Percentiles rank a stretch among this genome's conserved stretches.
Evolutionary conservation across 2,329 filamentous ascomycete species (phyloP).

Genomic region (Talaromyces funiculosus): DNA sequence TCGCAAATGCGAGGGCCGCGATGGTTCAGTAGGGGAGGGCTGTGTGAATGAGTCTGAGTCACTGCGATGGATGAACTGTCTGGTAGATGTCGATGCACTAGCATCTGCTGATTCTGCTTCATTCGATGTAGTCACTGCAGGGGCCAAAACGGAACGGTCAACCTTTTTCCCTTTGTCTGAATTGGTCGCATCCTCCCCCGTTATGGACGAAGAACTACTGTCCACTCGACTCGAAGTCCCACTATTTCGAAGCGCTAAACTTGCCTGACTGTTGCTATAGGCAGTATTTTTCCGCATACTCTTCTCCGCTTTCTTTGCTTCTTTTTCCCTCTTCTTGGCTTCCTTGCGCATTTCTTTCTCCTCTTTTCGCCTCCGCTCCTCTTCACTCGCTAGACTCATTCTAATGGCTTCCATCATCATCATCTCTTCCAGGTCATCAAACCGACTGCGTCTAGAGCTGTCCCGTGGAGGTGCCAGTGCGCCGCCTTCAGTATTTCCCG

Average conservation of each 20-base stretch:
- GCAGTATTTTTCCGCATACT: conserved; percentile 59
- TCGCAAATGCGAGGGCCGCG: conserved; percentile 65
- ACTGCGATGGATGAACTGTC: background rate
- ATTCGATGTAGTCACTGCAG: conserved; percentile 3
- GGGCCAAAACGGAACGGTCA: conserved; percentile 46
- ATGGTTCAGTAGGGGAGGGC: conserved; percentile 44
- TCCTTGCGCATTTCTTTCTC: conserved; percentile 78
- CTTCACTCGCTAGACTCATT: conserved; percentile 82
- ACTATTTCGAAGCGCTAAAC: conserved; percentile 52
- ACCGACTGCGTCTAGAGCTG: conserved; percentile 55
- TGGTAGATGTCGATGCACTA: background rate
- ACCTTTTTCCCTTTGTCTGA: conserved; percentile 64
- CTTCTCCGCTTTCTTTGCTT: conserved; percentile 68
- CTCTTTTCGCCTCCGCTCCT: conserved; percentile 80
- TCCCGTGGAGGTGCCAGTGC: conserved; percentile 40
- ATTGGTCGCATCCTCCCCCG: conserved; percentile 32
- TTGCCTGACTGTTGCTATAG: conserved; percentile 55
- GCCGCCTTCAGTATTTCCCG: conserved; percentile 23
- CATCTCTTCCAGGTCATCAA: conserved; percentile 90
- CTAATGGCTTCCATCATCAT: conserved; percentile 98
- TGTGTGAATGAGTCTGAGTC: conserved; percentile 28
- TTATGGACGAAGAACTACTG: conserved; percentile 34
- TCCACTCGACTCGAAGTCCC: conserved; percentile 31
- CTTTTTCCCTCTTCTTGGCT: conserved; percentile 78
- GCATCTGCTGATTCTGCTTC: background rate